Evolutionary conservation across 306 rosid genomes (phyloP).

Genomic region (Lathyrus tuberosus): DNA sequence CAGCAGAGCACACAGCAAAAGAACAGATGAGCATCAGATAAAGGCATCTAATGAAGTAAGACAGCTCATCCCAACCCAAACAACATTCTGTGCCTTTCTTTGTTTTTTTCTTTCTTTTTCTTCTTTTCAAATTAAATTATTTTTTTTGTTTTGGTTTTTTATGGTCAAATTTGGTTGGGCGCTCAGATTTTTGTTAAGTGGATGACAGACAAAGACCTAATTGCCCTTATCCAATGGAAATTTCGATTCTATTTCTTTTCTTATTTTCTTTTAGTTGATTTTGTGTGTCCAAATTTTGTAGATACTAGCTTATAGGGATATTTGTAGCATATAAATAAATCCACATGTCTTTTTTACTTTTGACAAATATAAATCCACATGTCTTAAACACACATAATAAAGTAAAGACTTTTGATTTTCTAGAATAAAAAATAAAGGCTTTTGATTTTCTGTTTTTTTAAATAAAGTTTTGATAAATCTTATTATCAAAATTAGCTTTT

Average conservation of each 20-base stretch:
- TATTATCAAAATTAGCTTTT: no score
- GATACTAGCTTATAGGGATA: no score
- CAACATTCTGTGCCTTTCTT: conserved; percentile 33
- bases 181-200: conserved; percentile 22
- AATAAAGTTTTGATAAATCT: no score
- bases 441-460: no score
- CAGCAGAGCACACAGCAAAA: conserved; percentile 17
- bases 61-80: conserved; percentile 70
- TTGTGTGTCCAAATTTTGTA: no score
- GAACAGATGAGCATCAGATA: conserved; percentile 42
- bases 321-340: no score
- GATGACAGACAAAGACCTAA: conserved; percentile 10
- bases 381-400: no score
- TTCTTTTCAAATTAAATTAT: neutral
- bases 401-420: no score
- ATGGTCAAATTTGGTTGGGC: conserved; percentile 43
- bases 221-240: conserved; percentile 2
- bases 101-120: conserved; percentile 13
- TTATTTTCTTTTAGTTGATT: no score
- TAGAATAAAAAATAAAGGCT: no score
- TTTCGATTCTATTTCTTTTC: neutral
- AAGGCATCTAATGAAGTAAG: conserved; percentile 61
- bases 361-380: no score
- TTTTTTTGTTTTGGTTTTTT: neutral
- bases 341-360: no score